Base-by-base conservation (phyloP, 768 basidiomycete species). In the Pleurotus eryngii region DNA sequence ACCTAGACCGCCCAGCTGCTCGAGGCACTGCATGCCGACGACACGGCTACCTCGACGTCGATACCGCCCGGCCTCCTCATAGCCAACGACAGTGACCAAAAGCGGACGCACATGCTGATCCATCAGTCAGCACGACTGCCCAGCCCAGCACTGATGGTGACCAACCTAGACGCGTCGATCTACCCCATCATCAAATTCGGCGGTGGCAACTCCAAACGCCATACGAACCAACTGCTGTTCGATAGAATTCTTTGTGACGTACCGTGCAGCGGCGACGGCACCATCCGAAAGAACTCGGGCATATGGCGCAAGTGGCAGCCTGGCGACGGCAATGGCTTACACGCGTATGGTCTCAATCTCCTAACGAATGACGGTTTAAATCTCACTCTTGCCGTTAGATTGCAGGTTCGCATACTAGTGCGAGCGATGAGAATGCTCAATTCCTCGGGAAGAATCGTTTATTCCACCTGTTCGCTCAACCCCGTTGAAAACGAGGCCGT, bases 401-500 rank as follows among this genome's bases (percentile, higher is more conserved):
- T 99, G 27, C 97, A 99, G 68, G 76, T 94, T 40, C 89, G 97
- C 17, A 98, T 99, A 63, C 81, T 98, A 17, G 81, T 89, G 59
- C 89, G 97, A 17, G 96, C 89, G 1, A 97, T 99, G 91, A 85
- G 87, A 56, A 81, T 98, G 73, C 81, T 99, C 40, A 85, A 86
- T 27, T 65, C 68, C 9, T 83, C 86, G n/a, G 96, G 95, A 6
- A 86, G 90, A 37, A 89, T 98, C 60, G 95, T 98, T 15, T 99
- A 98, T 69, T 98, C 97, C 4, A 99, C 97, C 0, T 98, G 97
- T 66, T 98, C 95, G 0, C 76, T 98, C 62, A 98, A 98, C 69
- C 97, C 97, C 1, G 81, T 94, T 11, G 97, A 99, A 72, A 98
- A 99, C 68, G 97, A 99, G 70, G 93, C 97, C 6, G 96, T 98